Evolutionary conservation across 1,284 basidiomycete species (phyloP).

Genomic region (Ganoderma leucocontextum): DNA sequence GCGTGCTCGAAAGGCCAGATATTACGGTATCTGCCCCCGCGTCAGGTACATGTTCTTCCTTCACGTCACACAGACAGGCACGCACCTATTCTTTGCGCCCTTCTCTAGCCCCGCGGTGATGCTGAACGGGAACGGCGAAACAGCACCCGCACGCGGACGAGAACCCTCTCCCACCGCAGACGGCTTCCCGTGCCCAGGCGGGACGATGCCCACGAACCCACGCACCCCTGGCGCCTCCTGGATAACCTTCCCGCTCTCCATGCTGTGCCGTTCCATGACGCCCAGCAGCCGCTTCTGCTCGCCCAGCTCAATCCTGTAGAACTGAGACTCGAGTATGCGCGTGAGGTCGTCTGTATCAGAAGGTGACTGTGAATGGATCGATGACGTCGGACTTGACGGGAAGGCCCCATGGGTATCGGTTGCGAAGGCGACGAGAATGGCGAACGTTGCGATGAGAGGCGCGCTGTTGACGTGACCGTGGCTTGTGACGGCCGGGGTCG

Average conservation of each 20-base stretch:
- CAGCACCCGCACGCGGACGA: slow-evolving; percentile 13
- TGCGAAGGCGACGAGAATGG: slow-evolving; percentile 30
- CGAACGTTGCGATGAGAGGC: slow-evolving; percentile 27
- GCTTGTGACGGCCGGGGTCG: slow-evolving; percentile 1
- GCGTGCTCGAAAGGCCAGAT: slow-evolving; percentile 98
- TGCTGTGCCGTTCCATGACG: slow-evolving; percentile 92
- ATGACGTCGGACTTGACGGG: slow-evolving; percentile 23
- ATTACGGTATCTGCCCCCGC: slow-evolving; percentile 76
- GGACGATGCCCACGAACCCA: slow-evolving; percentile 17
- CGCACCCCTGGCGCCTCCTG: slow-evolving; percentile 27
- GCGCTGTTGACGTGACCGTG: slow-evolving; percentile 7
- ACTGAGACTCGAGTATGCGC: slow-evolving; percentile 87
- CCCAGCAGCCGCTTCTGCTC: slow-evolving; percentile 91
- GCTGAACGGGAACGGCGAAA: slow-evolving; percentile 78
- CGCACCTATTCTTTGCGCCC: slow-evolving; percentile 90
- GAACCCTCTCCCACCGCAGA: slow-evolving; percentile 19
- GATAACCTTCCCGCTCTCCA: slow-evolving; percentile 49
- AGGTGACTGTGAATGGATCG: slow-evolving; percentile 41
- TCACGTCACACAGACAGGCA: slow-evolving; percentile 27
- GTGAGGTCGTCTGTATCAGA: slow-evolving; percentile 52
- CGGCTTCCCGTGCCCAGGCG: slow-evolving; percentile 11
- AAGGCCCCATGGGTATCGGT: slow-evolving; percentile 10
- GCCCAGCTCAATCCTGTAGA: slow-evolving; percentile 89
- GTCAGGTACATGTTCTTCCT: background rate
- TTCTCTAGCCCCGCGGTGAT: slow-evolving; percentile 97